Evolutionary conservation across 768 basidiomycete genomes (phyloP), one percentile per base, ranked within the genome.

Genomic region (Phylloporus rhodoxanthus): DNA sequence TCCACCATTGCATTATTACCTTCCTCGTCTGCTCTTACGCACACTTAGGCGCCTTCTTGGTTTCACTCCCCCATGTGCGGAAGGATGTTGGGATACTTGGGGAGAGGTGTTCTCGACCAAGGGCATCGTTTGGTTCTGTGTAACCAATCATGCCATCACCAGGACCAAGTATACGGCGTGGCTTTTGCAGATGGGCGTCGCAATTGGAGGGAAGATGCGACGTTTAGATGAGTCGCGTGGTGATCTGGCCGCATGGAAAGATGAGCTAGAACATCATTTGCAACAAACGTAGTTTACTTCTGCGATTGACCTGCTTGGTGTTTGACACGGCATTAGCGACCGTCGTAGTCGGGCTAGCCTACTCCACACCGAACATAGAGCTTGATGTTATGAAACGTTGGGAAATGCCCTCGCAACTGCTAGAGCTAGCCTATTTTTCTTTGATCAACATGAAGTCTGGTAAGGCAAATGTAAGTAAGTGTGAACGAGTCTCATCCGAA

Each of bases 1-100:
- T 55, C 82, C 83, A 8, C 85, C 84, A 11, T 66, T 85, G 29
- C 15, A 68, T 8, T 63, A 78, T 9, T 86, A 85, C 66, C 72
- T 85, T 47, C 81, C 84, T 19, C 79, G 84, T 14, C 56, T 84
- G 21, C 58, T 76, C 51, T 54, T 69, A 47, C 72, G 84, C 41
- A 85, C 82, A 1, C 57, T 81, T n/a, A 58, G 69, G 50, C 74
- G 81, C 19, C 28, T 63, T 21, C 50, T 80, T 10, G 42, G 75
- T 9, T 43, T 72, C 19, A 32, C 45, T 0, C 50, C 61, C 2
- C 57, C 72, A 0, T 82, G 82, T 56, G 75, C 74, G 26, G 69
- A 72, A 7, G 81, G 77, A 0, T 83, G 81, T 57, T 4, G 20
- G 1, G 79, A 82, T 45, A 64, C 53, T 2, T 53, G 74, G 40